Percentiles rank a stretch among this genome's conserved stretches.
phyloP scores from a whole-genome alignment of 2,329 filamentous ascomycete genomes.

The Pseudogymnoascus sp. region DNA sequence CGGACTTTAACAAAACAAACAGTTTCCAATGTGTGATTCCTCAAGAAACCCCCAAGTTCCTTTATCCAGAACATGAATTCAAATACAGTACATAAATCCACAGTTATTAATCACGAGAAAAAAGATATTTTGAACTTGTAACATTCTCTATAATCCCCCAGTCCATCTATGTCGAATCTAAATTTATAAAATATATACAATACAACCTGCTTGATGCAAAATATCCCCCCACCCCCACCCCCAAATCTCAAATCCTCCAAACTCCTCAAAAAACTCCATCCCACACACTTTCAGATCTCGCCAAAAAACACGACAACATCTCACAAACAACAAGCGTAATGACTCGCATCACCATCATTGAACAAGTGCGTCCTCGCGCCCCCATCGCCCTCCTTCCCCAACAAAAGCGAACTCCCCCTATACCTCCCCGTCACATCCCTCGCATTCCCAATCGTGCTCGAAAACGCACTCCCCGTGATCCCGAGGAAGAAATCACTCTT shows the following conservation, averaged over 20 bases:
- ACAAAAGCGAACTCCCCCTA: conserved; percentile 28
- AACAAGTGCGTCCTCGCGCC: conserved; percentile 30
- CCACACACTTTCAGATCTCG: neutral
- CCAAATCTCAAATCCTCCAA: neutral
- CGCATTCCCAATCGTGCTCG: conserved; percentile 28
- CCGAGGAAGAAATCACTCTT: conserved; percentile 30
- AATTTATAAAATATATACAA: neutral
- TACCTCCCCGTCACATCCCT: conserved; percentile 31
- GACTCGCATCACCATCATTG: conserved; percentile 28
- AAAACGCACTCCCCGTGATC: conserved; percentile 31
- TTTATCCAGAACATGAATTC: neutral
- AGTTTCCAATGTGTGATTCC: neutral
- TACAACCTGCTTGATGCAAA: neutral
- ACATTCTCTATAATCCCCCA: neutral
- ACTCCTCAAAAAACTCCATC: neutral
- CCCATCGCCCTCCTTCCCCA: conserved; percentile 22
- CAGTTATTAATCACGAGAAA: neutral
- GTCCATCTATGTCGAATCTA: neutral
- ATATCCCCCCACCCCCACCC: neutral
- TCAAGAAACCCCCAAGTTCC: neutral
- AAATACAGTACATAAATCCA: neutral
- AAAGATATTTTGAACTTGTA: neutral
- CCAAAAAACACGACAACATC: neutral
- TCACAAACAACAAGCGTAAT: conserved; percentile 31
- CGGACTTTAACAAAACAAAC: no score